phyloP scores from a whole-genome alignment of 805 yeast genomes.

The Schwanniomyces polymorphus region DNA sequence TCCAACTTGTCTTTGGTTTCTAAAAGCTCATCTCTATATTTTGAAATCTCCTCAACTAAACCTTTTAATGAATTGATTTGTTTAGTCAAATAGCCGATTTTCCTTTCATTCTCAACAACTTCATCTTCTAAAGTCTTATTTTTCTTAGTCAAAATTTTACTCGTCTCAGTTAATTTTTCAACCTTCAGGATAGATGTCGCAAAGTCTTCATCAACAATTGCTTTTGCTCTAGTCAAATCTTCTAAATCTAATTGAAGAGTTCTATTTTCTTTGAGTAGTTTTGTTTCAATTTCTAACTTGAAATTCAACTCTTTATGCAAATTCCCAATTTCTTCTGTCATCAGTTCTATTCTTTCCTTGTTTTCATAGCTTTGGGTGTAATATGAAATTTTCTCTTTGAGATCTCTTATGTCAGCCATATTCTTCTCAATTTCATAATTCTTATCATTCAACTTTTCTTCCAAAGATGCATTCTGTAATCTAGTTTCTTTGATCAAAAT shows the following conservation, averaged over 20 bases:
- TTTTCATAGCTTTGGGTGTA: slow-evolving; percentile 47
- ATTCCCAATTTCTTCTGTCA: slow-evolving; percentile 52
- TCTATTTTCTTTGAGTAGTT: slow-evolving; percentile 62
- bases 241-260: slow-evolving; percentile 61
- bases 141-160: slow-evolving; percentile 25
- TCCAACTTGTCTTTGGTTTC: slow-evolving; percentile 33
- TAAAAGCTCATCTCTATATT: slow-evolving; percentile 62
- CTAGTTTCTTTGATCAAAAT: slow-evolving; percentile 52
- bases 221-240: slow-evolving; percentile 29
- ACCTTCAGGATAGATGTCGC: slow-evolving; percentile 43
- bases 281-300: slow-evolving; percentile 64
- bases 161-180: slow-evolving; percentile 33
- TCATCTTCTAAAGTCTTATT: slow-evolving; percentile 33
- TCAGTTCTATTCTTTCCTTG: slow-evolving; percentile 42
- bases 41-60: slow-evolving; percentile 58
- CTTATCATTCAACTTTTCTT: slow-evolving; percentile 56
- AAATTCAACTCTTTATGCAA: slow-evolving; percentile 54
- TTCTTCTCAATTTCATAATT: slow-evolving; percentile 54
- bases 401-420: slow-evolving; percentile 46
- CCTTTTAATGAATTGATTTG: slow-evolving; percentile 60
- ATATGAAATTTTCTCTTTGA: slow-evolving; percentile 58
- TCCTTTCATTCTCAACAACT: slow-evolving; percentile 33
- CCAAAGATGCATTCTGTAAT: slow-evolving; percentile 49
- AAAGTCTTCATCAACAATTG: slow-evolving; percentile 26
- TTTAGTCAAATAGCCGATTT: slow-evolving; percentile 30